These are phyloP conservation scores for Xylona heveae DNA, from an alignment of 495 filamentous ascomycete genomes.

Conservation along the genomic window DNA sequence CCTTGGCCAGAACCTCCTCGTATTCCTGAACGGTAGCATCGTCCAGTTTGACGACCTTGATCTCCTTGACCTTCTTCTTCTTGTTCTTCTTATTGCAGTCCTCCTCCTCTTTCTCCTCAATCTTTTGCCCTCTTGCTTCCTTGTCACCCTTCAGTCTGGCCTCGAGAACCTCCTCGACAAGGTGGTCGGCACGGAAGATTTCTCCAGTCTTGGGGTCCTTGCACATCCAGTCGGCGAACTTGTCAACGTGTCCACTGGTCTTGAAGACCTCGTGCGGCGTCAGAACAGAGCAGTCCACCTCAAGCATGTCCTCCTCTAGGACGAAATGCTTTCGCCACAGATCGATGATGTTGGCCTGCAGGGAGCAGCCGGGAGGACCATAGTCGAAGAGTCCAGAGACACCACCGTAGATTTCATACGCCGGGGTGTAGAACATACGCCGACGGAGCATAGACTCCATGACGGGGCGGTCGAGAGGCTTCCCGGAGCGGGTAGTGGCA, in stretches of 20 bases:
- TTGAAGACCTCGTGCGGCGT: conserved; percentile 74
- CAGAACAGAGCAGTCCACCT: conserved; percentile 21
- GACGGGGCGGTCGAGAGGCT: conserved; percentile 58
- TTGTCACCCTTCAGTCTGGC: conserved; percentile 42
- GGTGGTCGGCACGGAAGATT: conserved; percentile 85
- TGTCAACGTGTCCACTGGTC: conserved; percentile 92
- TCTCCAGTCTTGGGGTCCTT: conserved; percentile 96
- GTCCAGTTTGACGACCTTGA: conserved; percentile 37
- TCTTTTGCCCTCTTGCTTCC: conserved; percentile 33
- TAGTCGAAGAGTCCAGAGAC: conserved; percentile 21
- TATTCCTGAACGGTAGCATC: conserved; percentile 44
- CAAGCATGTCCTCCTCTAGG: conserved; percentile 23
- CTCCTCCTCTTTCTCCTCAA: conserved; percentile 38
- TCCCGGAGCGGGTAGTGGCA: conserved; percentile 57
- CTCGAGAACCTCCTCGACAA: conserved; percentile 87
- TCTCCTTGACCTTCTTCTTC: conserved; percentile 38
- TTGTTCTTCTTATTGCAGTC: conserved; percentile 27
- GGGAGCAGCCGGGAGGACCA: conserved; percentile 20
- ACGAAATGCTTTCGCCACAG: conserved; percentile 56
- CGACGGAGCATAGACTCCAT: conserved; percentile 73
- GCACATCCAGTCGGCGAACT: conserved; percentile 98
- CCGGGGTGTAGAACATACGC: conserved; percentile 82
- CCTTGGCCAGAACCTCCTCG: conserved; percentile 44
- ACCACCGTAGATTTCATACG: conserved; percentile 86
- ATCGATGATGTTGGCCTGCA: conserved; percentile 60